phyloP scores from a whole-genome alignment of 78 protist genomes.

The Dictyostelium citrinum region DNA sequence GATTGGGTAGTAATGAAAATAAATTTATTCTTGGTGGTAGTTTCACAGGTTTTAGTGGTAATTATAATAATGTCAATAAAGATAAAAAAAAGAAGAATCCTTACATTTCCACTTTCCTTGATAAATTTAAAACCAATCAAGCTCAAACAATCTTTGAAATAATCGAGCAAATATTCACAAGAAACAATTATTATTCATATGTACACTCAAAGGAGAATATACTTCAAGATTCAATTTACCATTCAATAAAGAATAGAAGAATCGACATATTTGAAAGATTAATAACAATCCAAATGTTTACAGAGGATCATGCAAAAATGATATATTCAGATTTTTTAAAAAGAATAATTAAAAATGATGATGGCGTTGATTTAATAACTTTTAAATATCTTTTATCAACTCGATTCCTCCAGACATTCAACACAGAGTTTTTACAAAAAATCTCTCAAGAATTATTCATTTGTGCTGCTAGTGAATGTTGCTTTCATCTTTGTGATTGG shows the following conservation, averaged over 20 bases:
- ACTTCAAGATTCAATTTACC: background rate
- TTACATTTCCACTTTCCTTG: too few species aligned
- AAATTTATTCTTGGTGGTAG: too few species aligned
- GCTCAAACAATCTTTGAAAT: too few species aligned
- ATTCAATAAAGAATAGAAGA: background rate
- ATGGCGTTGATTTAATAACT: background rate
- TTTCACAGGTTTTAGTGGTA: too few species aligned
- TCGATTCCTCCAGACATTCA: background rate
- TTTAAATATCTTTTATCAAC: background rate
- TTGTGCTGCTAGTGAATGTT: background rate
- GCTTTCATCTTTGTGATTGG: background rate
- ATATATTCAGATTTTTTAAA: background rate
- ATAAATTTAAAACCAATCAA: too few species aligned
- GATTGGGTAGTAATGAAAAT: too few species aligned
- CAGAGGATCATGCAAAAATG: background rate
- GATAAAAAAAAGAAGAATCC: too few species aligned
- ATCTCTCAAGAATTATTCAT: background rate
- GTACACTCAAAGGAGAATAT: background rate
- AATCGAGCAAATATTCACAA: too few species aligned
- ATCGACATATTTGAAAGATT: background rate
- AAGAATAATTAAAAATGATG: background rate
- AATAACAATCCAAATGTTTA: background rate
- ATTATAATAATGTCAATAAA: too few species aligned
- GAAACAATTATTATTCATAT: too few species aligned
- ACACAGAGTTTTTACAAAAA: background rate